Evolutionary conservation across 306 rosid genomes (phyloP).

Genomic region (Vigna nakashimae): DNA sequence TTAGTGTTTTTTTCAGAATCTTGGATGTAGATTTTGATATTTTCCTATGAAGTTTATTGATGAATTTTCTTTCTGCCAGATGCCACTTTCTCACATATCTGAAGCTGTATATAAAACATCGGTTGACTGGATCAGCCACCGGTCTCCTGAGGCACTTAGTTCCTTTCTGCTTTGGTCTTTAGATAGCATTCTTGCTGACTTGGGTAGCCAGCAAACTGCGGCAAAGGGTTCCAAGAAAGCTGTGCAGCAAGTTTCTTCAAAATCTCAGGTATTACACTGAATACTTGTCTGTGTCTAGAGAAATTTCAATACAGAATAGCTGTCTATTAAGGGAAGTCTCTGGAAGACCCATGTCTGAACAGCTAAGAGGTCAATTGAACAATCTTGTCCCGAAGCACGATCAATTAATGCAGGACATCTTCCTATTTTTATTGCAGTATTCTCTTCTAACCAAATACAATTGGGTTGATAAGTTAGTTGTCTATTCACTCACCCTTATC

Average conservation of each 20-base stretch:
- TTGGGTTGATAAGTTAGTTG: conserved; percentile 15
- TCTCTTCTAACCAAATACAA: conserved; percentile 4
- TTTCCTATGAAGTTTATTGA: conserved; percentile 20
- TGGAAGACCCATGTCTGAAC: conserved; percentile 14
- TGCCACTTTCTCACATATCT: conserved; percentile 75
- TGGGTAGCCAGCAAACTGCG: conserved; percentile 64
- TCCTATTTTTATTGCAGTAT: conserved; percentile 19
- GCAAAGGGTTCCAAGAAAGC: conserved; percentile 78
- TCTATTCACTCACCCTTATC: too few relatives aligned
- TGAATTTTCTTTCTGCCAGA: conserved; percentile 53
- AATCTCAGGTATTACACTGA: conserved; percentile 75
- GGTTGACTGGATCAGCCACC: conserved; percentile 75
- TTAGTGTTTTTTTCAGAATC: conserved; percentile 13
- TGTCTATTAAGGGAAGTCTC: conserved; percentile 15
- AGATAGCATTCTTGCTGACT: conserved; percentile 77
- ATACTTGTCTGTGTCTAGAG: conserved; percentile 14
- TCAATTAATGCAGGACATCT: not conserved
- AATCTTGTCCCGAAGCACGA: conserved; percentile 25
- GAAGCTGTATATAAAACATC: conserved; percentile 81
- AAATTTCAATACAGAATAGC: conserved; percentile 7
- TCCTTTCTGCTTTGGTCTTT: conserved; percentile 71
- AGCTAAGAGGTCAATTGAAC: conserved; percentile 33
- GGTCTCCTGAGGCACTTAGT: conserved; percentile 67
- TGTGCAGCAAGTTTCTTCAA: conserved; percentile 68
- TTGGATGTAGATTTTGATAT: conserved; percentile 30